These are phyloP conservation scores for Petunia hybrid DNA, from an alignment of 305 asterid species.

Conservation along the genomic window DNA sequence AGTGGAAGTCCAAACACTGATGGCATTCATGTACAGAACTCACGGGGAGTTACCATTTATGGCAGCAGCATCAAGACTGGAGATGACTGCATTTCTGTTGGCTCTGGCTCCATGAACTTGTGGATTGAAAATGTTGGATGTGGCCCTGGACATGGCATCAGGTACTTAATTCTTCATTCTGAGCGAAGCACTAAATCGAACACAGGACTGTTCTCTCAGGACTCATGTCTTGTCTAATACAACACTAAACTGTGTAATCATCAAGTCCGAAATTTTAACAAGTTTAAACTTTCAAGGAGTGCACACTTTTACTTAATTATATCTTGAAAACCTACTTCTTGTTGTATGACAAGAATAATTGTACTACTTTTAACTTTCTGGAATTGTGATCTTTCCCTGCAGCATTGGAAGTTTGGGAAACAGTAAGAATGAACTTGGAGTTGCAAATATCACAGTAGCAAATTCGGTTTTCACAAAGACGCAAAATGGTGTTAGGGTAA, in stretches of 20 bases:
- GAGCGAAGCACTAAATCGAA: too few species aligned
- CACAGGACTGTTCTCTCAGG: too few species aligned
- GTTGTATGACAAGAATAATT: too few species aligned
- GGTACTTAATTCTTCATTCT: constrained; percentile 43
- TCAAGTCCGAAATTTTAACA: too few species aligned
- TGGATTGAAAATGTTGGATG: constrained; percentile 65
- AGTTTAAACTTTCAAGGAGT: too few species aligned
- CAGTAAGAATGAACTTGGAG: constrained; percentile 61
- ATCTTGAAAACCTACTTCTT: too few species aligned
- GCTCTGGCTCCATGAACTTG: constrained; percentile 65
- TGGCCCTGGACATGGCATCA: constrained; percentile 91
- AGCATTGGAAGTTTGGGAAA: constrained; percentile 72
- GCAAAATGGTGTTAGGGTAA: constrained; percentile 71
- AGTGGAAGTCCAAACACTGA: constrained; percentile 85
- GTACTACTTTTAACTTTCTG: neutral
- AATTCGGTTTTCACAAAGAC: constrained; percentile 66
- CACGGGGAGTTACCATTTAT: constrained; percentile 55
- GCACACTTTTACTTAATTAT: too few species aligned
- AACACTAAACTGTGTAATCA: too few species aligned
- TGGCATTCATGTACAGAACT: constrained; percentile 61
- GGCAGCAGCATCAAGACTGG: constrained; percentile 59
- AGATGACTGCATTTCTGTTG: constrained; percentile 80
- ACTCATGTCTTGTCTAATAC: too few species aligned
- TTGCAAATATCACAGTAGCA: constrained; percentile 64
- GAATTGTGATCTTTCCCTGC: constrained; percentile 29